Conservation (phyloP, 129 eudicot species). For the Flaveria ramosissima region DNA sequence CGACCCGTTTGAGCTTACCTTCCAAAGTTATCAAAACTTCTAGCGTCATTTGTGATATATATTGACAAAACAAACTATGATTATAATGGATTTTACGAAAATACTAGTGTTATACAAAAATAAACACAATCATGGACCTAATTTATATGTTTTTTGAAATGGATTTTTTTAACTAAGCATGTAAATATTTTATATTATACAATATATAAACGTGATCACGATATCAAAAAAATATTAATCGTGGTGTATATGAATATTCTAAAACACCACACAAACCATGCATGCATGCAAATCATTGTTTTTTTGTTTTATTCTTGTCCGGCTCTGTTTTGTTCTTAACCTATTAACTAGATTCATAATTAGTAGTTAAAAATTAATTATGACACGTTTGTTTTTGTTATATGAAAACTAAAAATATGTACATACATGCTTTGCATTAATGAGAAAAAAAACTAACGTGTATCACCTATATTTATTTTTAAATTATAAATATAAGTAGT, state of each 20-base stretch:
- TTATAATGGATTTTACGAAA: background rate
- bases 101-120: too few relatives aligned
- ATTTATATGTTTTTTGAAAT: background rate
- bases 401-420: too few relatives aligned
- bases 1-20: background rate
- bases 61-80: background rate
- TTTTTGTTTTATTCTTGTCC: slow-evolving; percentile 18
- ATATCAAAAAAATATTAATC: slow-evolving; percentile 14
- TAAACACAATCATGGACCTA: background rate
- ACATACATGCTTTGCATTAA: too few relatives aligned
- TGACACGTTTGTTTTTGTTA: background rate
- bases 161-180: background rate
- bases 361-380: too few relatives aligned
- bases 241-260: slow-evolving; percentile 7
- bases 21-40: background rate
- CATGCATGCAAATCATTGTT: slow-evolving; percentile 33
- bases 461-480: too few relatives aligned
- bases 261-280: background rate
- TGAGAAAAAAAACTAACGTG: too few relatives aligned
- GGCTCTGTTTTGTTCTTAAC: slow-evolving; percentile 7
- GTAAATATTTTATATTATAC: background rate
- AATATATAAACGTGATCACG: background rate
- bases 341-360: background rate
- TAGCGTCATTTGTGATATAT: background rate
- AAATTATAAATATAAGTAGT: too few relatives aligned